phyloP scores from a whole-genome alignment of 805 yeast genomes.

The Danielia oregonensis region DNA sequence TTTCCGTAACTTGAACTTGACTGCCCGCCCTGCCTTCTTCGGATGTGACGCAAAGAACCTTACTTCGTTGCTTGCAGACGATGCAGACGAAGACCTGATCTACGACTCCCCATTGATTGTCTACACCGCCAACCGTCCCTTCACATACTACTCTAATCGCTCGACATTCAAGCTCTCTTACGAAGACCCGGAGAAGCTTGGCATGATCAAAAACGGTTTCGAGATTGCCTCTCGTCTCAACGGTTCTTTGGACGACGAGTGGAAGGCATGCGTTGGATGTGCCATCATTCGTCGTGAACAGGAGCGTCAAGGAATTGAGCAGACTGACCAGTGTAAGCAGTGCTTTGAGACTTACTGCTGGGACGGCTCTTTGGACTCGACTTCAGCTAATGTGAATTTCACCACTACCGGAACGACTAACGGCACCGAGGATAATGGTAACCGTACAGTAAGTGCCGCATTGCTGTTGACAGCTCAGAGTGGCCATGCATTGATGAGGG shows the following conservation, averaged over 20 bases:
- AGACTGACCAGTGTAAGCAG: constrained; percentile 63
- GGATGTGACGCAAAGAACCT: constrained; percentile 26
- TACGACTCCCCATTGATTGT: constrained; percentile 23
- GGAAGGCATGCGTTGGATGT: constrained; percentile 76
- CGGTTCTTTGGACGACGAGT: constrained; percentile 62
- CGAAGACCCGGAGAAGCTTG: constrained; percentile 19
- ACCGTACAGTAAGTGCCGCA: constrained; percentile 18
- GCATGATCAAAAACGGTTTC: constrained; percentile 26
- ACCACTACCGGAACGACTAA: constrained; percentile 38
- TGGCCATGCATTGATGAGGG: constrained; percentile 6
- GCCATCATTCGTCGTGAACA: constrained; percentile 77
- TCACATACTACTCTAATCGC: constrained; percentile 24
- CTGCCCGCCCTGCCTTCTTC: constrained; percentile 22
- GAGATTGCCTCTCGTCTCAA: constrained; percentile 40
- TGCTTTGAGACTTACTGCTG: constrained; percentile 79
- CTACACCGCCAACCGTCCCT: constrained; percentile 29
- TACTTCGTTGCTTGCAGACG: constrained; percentile 15
- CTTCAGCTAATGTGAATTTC: constrained; percentile 29
- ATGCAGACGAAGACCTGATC: constrained; percentile 10
- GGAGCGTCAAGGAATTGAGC: constrained; percentile 59
- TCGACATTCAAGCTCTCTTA: constrained; percentile 26
- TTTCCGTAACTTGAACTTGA: constrained; percentile 19
- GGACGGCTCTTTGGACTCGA: constrained; percentile 43
- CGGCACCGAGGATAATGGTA: constrained; percentile 18
- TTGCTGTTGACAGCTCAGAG: constrained; percentile 10